Evolutionary conservation across 805 yeast species (phyloP).

Genomic region (Candida khao-thaluensis): DNA sequence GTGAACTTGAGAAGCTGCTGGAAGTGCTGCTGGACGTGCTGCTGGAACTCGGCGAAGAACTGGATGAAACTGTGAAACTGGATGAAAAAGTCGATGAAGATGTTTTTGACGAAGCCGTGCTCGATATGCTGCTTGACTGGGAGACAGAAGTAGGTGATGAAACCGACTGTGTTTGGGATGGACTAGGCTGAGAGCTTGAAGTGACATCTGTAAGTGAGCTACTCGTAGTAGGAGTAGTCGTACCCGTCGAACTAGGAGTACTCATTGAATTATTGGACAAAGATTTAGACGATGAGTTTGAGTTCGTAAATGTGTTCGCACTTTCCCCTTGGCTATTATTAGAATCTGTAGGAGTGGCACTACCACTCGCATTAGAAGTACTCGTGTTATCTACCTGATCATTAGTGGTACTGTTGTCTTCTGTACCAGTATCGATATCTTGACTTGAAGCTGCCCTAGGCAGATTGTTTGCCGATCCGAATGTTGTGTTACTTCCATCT

Average conservation of each 20-base stretch:
- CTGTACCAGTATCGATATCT: neutral
- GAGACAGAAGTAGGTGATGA: too few species aligned
- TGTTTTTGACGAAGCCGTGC: too few species aligned
- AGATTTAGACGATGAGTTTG: constrained; percentile 7
- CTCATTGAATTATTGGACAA: constrained; percentile 3
- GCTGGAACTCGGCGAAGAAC: neutral
- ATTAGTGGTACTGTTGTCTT: too few species aligned
- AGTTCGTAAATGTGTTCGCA: constrained; percentile 1
- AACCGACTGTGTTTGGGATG: too few species aligned
- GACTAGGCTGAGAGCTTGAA: too few species aligned
- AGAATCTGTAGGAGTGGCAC: neutral
- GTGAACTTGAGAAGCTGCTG: too few species aligned
- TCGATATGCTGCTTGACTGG: too few species aligned
- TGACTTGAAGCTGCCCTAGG: neutral
- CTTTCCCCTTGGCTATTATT: neutral
- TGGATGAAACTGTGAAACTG: too few species aligned
- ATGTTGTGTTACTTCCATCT: neutral
- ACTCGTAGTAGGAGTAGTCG: neutral
- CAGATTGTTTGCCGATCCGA: too few species aligned
- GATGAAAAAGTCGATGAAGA: too few species aligned
- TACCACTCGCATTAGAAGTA: constrained; percentile 4
- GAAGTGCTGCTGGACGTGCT: too few species aligned
- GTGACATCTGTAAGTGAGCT: too few species aligned
- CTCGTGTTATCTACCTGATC: neutral
- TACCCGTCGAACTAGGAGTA: neutral